Conservation (phyloP, 2,329 filamentous ascomycete species). For the Pyrenophora tritici-repentis region DNA sequence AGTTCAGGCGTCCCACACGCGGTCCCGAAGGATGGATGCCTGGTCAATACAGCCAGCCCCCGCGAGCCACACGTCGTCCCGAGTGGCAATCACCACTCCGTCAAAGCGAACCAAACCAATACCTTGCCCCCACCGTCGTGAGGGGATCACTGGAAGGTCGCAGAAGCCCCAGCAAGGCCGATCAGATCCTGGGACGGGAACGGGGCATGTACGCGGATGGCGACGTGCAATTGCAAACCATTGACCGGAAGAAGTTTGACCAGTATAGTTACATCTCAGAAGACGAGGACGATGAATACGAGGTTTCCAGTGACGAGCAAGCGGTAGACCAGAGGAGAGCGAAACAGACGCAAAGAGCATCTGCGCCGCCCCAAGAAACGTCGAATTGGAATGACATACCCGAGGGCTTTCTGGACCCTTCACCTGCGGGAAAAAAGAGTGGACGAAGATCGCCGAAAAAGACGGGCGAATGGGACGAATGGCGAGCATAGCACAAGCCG, state of each 20-base stretch:
- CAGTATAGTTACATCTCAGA: conserved; percentile 45
- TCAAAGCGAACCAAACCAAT: conserved; percentile 36
- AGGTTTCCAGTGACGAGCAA: conserved; percentile 41
- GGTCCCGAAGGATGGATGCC: conserved; percentile 39
- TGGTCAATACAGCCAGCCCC: conserved; percentile 33
- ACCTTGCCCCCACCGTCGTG: conserved; percentile 42
- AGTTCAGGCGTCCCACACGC: conserved; percentile 39
- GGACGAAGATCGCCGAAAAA: conserved; percentile 33
- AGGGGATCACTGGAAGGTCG: conserved; percentile 41
- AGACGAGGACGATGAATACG: conserved; percentile 47
- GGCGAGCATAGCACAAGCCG: conserved; percentile 13
- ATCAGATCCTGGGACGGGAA: conserved; percentile 49
- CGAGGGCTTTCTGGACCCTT: conserved; percentile 48
- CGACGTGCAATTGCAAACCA: conserved; percentile 50
- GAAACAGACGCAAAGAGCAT: conserved; percentile 16
- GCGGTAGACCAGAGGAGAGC: conserved; percentile 28
- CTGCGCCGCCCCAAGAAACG: conserved; percentile 26
- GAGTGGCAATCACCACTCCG: conserved; percentile 37
- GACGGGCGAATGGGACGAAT: conserved; percentile 41
- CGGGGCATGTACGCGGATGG: conserved; percentile 44
- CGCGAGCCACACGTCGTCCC: conserved; percentile 35
- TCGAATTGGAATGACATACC: conserved; percentile 57
- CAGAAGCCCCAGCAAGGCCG: conserved; percentile 48
- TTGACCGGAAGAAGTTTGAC: conserved; percentile 45
- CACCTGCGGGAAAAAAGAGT: conserved; percentile 37